These are phyloP conservation scores for Lobulomyces angularis DNA, from an alignment of 192 early-diverging fungal genomes.

Conservation along the genomic window DNA sequence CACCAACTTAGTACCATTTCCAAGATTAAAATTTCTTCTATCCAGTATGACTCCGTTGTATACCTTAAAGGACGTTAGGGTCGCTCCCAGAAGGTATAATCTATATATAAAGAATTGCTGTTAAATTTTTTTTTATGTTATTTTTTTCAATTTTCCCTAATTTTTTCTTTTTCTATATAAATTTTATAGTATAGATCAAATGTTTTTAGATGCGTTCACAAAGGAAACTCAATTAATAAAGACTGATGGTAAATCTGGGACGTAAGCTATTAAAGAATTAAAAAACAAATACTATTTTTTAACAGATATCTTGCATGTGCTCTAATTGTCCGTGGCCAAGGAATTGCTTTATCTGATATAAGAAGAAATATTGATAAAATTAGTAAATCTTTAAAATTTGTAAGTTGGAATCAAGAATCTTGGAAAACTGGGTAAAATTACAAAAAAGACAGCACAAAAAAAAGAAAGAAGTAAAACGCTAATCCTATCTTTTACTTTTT, in stretches of 20 bases:
- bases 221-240: conserved; percentile 37
- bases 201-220: conserved; percentile 43
- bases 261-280: conserved; percentile 10
- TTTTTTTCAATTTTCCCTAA: neutral
- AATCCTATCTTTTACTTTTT: conserved; percentile 27
- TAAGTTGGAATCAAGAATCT: conserved; percentile 37
- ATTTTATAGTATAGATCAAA: conserved; percentile 34
- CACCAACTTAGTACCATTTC: conserved; percentile 52
- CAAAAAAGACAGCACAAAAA: too few species aligned
- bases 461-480: conserved; percentile 34
- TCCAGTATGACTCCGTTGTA: conserved; percentile 46
- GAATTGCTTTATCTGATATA: conserved; percentile 36
- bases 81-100: conserved; percentile 16
- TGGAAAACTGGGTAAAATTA: conserved; percentile 60
- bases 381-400: conserved; percentile 23
- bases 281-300: conserved; percentile 3
- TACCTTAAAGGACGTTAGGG: conserved; percentile 19
- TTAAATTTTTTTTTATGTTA: neutral
- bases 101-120: neutral
- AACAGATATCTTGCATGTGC: conserved; percentile 35
- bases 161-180: too few species aligned
- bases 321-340: conserved; percentile 32
- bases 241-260: conserved; percentile 24
- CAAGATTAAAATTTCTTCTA: conserved; percentile 35
- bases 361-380: conserved; percentile 44